A percentile compares a stretch with the other conserved stretches of the same genome.
Conservation (phyloP, 75 land plant species). For the Pinus tabuliformis region DNA sequence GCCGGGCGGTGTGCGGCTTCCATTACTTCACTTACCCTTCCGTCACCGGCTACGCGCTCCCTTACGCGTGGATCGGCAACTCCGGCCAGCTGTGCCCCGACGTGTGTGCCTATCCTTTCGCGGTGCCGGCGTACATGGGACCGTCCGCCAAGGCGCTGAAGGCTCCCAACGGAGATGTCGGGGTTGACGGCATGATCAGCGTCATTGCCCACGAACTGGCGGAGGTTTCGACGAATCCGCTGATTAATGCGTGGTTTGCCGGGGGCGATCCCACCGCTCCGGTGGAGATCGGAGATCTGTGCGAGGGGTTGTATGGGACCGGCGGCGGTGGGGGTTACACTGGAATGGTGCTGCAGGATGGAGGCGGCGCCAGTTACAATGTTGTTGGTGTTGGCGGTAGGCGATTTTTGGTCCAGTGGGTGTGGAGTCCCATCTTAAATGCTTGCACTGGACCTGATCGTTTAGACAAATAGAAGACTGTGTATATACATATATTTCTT, state of each 20-base stretch:
- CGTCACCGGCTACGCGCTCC: conserved; percentile 67
- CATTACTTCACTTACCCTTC: conserved; percentile 88
- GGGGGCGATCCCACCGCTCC: conserved; percentile 85
- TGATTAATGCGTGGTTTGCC: conserved; percentile 88
- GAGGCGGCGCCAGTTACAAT: conserved; percentile 42
- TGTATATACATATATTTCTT: too few species aligned
- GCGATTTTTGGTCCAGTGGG: conserved; percentile 80
- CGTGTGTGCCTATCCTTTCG: conserved; percentile 85
- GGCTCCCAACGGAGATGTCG: conserved; percentile 71
- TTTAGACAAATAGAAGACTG: conserved; percentile 10
- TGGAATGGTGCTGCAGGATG: conserved; percentile 54
- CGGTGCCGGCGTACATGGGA: conserved; percentile 67
- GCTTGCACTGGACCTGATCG: conserved; percentile 81
- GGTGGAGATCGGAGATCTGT: conserved; percentile 80
- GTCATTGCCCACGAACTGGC: conserved; percentile 79
- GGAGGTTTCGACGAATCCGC: conserved; percentile 66
- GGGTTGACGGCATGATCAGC: conserved; percentile 83
- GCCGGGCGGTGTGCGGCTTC: conserved; percentile 83
- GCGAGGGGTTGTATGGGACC: conserved; percentile 78
- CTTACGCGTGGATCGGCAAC: conserved; percentile 86
- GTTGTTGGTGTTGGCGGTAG: conserved; percentile 48
- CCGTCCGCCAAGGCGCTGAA: conserved; percentile 22
- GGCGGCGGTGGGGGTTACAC: conserved; percentile 82
- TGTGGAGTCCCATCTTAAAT: conserved; percentile 60
- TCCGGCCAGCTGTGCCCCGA: conserved; percentile 73